These are phyloP conservation scores for Calocybe gangraenosa DNA, from an alignment of 768 basidiomycete genomes.

Conservation along the genomic window DNA sequence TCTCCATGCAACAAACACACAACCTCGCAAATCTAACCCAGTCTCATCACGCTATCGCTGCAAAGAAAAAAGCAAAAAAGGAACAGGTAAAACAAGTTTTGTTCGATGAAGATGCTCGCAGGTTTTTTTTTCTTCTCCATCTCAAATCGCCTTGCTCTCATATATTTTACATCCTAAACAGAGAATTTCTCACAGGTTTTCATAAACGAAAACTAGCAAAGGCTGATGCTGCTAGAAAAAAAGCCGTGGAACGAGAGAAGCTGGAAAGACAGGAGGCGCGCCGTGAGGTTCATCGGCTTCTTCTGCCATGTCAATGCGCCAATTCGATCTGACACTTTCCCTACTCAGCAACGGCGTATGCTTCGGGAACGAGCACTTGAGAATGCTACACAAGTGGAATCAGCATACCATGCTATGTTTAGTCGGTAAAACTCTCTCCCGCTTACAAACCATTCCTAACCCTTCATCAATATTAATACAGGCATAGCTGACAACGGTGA, in stretches of 20 bases:
- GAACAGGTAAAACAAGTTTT: constrained; percentile 75
- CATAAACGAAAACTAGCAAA: constrained; percentile 88
- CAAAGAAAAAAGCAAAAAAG: constrained; percentile 62
- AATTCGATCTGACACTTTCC: constrained; percentile 14
- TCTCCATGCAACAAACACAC: constrained; percentile 9
- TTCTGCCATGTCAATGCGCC: constrained; percentile 8
- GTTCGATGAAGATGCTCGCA: constrained; percentile 84
- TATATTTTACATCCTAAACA: constrained; percentile 22
- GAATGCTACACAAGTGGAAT: constrained; percentile 77
- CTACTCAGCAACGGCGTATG: constrained; percentile 64
- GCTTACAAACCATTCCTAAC: constrained; percentile 8
- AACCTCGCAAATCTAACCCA: constrained; percentile 55
- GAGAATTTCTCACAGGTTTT: constrained; percentile 91
- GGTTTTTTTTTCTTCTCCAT: constrained; percentile 36
- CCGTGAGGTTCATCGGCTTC: constrained; percentile 56
- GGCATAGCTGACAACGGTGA: constrained; percentile 29
- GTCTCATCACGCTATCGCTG: constrained; percentile 57
- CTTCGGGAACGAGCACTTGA: constrained; percentile 72
- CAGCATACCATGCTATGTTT: constrained; percentile 55
- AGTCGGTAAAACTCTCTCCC: constrained; percentile 28
- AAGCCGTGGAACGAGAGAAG: constrained; percentile 74
- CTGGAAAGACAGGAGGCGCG: constrained; percentile 69
- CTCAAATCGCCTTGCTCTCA: constrained; percentile 11
- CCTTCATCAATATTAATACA: constrained; percentile 5
- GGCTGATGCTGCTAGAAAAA: constrained; percentile 69